phyloP scores from a whole-genome alignment of 1,284 basidiomycete genomes.

The Xerocomus tenax region DNA sequence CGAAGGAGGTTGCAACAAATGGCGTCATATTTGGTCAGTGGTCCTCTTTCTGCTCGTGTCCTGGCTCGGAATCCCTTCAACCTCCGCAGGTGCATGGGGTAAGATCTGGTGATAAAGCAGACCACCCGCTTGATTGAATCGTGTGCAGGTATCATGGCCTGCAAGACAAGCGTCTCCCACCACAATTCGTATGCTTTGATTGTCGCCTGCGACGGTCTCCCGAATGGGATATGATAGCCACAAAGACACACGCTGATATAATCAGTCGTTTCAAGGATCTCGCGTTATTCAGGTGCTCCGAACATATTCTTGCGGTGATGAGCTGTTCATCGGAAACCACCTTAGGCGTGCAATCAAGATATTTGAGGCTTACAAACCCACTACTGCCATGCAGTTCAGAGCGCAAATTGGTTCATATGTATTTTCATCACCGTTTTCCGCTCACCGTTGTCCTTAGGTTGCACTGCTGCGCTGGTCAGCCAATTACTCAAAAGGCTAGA shows the following conservation, averaged over 20 bases:
- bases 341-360: conserved; percentile 65
- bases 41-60: background rate
- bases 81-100: conserved; percentile 68
- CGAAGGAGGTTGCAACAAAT: conserved; percentile 57
- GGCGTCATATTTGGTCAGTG: conserved; percentile 67
- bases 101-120: conserved; percentile 9
- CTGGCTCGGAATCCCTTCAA: conserved; percentile 1
- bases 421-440: background rate
- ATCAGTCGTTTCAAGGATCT: conserved; percentile 56
- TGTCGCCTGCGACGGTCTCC: conserved; percentile 57
- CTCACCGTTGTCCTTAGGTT: conserved; percentile 35
- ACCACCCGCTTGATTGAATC: conserved; percentile 1
- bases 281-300: conserved; percentile 53
- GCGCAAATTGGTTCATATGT: conserved; percentile 46
- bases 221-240: conserved; percentile 59
- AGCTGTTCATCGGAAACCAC: conserved; percentile 1
- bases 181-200: conserved; percentile 57
- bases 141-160: conserved; percentile 51
- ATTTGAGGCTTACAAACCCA: conserved; percentile 45
- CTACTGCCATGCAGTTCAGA: conserved; percentile 46
- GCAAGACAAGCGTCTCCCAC: conserved; percentile 49
- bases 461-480: conserved; percentile 45
- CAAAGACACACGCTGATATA: conserved; percentile 50
- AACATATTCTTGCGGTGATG: background rate
- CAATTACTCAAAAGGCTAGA: conserved; percentile 63